A percentile compares a stretch with the other conserved stretches of the same genome.
These are phyloP conservation scores for Podaxis sp. DNA, from an alignment of 768 basidiomycete species.

Conservation along the genomic window DNA sequence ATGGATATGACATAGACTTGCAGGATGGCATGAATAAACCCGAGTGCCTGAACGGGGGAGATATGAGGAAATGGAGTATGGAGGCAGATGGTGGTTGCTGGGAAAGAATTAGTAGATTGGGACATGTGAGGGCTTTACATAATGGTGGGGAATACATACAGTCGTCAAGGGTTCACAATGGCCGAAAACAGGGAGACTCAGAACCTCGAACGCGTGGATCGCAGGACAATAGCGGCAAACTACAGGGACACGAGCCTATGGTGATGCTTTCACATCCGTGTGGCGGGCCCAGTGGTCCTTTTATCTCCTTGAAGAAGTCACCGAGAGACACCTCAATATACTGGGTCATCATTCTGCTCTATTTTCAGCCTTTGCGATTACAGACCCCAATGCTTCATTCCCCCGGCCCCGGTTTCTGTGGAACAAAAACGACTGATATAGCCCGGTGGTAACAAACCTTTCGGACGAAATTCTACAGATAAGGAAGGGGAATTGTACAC, in stretches of 20 bases:
- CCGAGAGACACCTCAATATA: neutral
- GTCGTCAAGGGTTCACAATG: constrained; percentile 3
- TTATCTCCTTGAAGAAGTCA: neutral
- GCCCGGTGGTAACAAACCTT: neutral
- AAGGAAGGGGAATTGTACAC: neutral
- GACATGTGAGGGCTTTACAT: constrained; percentile 2
- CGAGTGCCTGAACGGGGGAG: constrained; percentile 1
- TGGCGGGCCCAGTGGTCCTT: neutral
- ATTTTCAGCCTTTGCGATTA: constrained; percentile 2
- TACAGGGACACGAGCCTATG: neutral
- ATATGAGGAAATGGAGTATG: constrained; percentile 1
- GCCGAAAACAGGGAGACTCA: neutral
- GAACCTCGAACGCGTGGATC: neutral
- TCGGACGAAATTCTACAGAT: neutral
- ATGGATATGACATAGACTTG: constrained; percentile 16
- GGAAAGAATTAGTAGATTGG: neutral
- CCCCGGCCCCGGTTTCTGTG: constrained; percentile 6
- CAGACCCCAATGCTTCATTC: neutral
- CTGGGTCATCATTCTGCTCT: neutral
- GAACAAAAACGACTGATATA: constrained; percentile 3
- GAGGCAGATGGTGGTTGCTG: neutral
- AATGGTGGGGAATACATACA: neutral
- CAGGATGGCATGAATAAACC: constrained; percentile 28
- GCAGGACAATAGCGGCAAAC: neutral
- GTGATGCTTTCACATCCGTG: neutral